Conservation (phyloP, 768 basidiomycete species). For the Pisolithus sp. region DNA sequence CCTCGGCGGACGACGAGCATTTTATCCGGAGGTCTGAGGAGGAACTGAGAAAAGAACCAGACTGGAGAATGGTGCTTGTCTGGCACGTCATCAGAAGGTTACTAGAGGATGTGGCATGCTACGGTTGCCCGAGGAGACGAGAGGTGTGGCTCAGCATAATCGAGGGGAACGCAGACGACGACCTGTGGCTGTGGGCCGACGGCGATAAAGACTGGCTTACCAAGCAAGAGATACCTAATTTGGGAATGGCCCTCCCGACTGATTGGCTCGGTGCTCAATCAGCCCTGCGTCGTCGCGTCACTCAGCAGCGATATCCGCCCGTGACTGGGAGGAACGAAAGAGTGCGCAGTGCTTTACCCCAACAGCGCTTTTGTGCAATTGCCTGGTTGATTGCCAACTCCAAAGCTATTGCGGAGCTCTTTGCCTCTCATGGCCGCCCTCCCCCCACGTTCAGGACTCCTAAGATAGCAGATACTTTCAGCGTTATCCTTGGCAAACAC, state of each 20-base stretch:
- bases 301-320: neutral
- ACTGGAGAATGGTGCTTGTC: no score
- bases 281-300: neutral
- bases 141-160: neutral
- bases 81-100: no score
- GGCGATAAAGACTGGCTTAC: neutral
- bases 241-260: neutral
- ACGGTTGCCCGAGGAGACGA: neutral
- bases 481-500: neutral
- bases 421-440: neutral
- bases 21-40: no score
- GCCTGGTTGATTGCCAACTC: neutral
- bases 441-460: neutral
- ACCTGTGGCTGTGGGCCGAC: neutral
- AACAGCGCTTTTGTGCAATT: neutral
- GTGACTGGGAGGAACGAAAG: neutral
- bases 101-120: no score
- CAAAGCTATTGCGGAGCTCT: neutral
- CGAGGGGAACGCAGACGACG: neutral
- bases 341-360: neutral
- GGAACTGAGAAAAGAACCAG: no score
- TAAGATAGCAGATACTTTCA: neutral
- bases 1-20: no score
- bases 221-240: no score
- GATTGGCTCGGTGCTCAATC: neutral